Evolutionary conservation across 164 flowering plant genomes (phyloP).

Genomic region (Houttuynia cordata): DNA sequence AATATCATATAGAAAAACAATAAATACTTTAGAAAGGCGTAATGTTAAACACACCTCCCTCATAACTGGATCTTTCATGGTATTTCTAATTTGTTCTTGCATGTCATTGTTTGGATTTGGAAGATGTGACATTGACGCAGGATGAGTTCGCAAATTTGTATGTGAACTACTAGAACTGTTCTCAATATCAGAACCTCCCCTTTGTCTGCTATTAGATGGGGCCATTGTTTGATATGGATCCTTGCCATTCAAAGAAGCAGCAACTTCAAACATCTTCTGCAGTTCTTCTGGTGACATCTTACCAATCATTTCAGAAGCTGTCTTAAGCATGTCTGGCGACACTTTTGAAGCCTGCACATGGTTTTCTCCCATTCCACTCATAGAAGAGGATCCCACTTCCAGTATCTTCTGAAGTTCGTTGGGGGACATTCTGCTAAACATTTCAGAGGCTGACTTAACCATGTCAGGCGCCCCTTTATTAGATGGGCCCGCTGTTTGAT

Average conservation of each 20-base stretch:
- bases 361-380: neutral
- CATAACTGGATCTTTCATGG: constrained; percentile 93
- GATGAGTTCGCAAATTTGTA: constrained; percentile 19
- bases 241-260: constrained; percentile 32
- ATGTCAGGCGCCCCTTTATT: constrained; percentile 41
- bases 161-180: constrained; percentile 28
- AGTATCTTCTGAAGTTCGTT: constrained; percentile 77
- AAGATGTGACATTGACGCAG: constrained; percentile 21
- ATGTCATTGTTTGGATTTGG: constrained; percentile 40
- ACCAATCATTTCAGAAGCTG: constrained; percentile 67
- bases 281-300: constrained; percentile 76
- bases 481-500: constrained; percentile 1
- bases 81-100: constrained; percentile 86
- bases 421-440: constrained; percentile 76
- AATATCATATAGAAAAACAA: neutral
- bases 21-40: neutral
- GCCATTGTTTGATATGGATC: no score
- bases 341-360: constrained; percentile 24
- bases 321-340: constrained; percentile 72
- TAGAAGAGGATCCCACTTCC: constrained; percentile 8
- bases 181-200: constrained; percentile 22
- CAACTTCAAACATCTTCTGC: constrained; percentile 71
- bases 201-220: constrained; percentile 1
- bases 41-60: constrained; percentile 38
- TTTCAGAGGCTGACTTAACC: constrained; percentile 65